Percentiles rank a stretch among this genome's conserved stretches.
These are phyloP conservation scores for Globisporangium uncinulatum DNA, from an alignment of 352 stramenopile species.

Conservation along the genomic window DNA sequence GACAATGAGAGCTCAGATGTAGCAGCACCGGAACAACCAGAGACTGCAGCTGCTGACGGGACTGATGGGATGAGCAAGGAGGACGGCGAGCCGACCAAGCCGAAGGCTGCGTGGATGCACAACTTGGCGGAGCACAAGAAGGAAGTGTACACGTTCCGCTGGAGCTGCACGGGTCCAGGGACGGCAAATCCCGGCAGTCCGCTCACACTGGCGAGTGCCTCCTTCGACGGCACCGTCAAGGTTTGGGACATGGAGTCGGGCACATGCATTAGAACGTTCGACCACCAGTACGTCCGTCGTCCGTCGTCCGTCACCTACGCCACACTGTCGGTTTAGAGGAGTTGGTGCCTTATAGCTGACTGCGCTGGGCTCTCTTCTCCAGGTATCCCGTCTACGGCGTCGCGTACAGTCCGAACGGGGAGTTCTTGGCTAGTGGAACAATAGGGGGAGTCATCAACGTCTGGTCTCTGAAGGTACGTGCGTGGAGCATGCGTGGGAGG, in stretches of 20 bases:
- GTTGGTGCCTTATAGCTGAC: not conserved
- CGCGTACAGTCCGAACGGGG: constrained; percentile 83
- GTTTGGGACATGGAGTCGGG: constrained; percentile 92
- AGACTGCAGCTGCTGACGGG: constrained; percentile 15
- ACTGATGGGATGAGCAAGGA: constrained; percentile 17
- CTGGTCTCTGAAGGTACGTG: constrained; percentile 92
- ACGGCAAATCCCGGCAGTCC: constrained; percentile 54
- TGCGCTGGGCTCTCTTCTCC: not conserved
- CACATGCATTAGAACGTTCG: constrained; percentile 89
- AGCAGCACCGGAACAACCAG: constrained; percentile 18
- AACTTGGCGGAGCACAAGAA: constrained; percentile 90
- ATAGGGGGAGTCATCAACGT: constrained; percentile 97
- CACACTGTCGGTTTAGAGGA: no score
- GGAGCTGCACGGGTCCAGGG: constrained; percentile 82
- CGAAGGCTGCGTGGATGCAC: constrained; percentile 52
- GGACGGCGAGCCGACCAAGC: constrained; percentile 13
- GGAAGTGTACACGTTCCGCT: constrained; percentile 93
- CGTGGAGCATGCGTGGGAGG: not conserved
- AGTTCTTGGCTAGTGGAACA: constrained; percentile 96
- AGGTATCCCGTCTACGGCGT: constrained; percentile 86
- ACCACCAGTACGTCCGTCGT: constrained; percentile 83
- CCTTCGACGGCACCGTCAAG: constrained; percentile 95
- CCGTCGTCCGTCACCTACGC: no score
- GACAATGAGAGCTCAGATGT: constrained; percentile 7
- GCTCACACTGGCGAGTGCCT: constrained; percentile 90